Conservation (phyloP, 140 eudicot species). For the Anethum foeniculum region DNA sequence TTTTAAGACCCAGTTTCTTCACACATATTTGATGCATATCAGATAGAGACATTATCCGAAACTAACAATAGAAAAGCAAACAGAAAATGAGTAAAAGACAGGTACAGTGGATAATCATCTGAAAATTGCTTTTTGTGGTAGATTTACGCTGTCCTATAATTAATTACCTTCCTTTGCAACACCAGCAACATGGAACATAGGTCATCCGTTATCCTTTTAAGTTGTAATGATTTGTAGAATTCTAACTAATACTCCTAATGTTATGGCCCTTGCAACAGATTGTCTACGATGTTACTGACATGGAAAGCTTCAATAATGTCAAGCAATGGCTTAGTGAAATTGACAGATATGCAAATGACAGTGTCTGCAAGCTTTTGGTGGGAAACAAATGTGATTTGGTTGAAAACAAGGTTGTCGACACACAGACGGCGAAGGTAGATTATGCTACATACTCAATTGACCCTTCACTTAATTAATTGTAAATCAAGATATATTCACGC, state of each 20-base stretch:
- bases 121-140: not conserved
- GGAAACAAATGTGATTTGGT: slow-evolving; percentile 96
- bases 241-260: not conserved
- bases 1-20: not conserved
- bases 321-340: slow-evolving; percentile 96
- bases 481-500: not conserved
- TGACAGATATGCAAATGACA: slow-evolving; percentile 93
- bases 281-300: slow-evolving; percentile 92
- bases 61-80: not conserved
- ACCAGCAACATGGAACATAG: not conserved
- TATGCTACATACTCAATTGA: not conserved
- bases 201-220: not conserved
- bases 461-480: not conserved
- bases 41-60: not conserved
- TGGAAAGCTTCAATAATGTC: slow-evolving; percentile 98
- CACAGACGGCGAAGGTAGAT: slow-evolving; percentile 74
- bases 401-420: slow-evolving; percentile 87
- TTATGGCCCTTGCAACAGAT: slow-evolving; percentile 41
- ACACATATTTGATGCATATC: not conserved
- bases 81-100: not conserved
- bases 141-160: not conserved
- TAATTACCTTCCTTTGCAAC: slow-evolving; percentile 10
- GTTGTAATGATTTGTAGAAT: not conserved
- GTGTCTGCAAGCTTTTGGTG: slow-evolving; percentile 94
- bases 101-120: not conserved